A percentile compares a stretch with the other conserved stretches of the same genome.
These are phyloP conservation scores for Ganoderma leucocontextum DNA, from an alignment of 1,284 basidiomycete genomes.

Conservation along the genomic window DNA sequence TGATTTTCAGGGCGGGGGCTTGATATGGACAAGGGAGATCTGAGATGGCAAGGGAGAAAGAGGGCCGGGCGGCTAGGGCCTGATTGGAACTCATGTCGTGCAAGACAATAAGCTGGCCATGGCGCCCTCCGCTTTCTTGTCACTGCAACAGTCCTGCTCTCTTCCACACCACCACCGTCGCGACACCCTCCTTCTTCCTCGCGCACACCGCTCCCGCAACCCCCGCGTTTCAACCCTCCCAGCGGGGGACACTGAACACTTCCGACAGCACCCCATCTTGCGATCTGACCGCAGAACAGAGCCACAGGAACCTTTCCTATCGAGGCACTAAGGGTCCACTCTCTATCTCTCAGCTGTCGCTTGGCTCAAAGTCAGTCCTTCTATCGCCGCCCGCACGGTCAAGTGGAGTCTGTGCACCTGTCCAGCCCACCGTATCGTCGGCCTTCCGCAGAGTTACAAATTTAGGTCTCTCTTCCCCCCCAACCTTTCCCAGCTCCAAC, in stretches of 20 bases:
- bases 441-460: constrained; percentile 21
- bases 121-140: constrained; percentile 26
- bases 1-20: not conserved
- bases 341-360: not conserved
- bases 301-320: constrained; percentile 19
- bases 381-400: constrained; percentile 25
- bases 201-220: not conserved
- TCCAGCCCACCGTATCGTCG: constrained; percentile 7
- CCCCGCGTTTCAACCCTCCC: not conserved
- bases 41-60: not conserved
- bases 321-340: constrained; percentile 15
- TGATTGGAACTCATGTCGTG: constrained; percentile 19
- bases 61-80: not conserved
- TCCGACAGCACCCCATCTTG: not conserved
- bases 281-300: constrained; percentile 11
- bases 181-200: constrained; percentile 16
- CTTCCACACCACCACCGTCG: constrained; percentile 29
- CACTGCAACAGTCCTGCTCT: constrained; percentile 18
- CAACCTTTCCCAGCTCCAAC: constrained; percentile 6
- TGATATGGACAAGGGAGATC: constrained; percentile 11
- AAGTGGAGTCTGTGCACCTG: constrained; percentile 9
- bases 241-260: not conserved
- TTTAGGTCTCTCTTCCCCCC: constrained; percentile 24
- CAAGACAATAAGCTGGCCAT: constrained; percentile 32
- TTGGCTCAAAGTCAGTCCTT: constrained; percentile 8